Evolutionary conservation across 371 early-diverging fungal genomes (phyloP).

Genomic region (Astathelohania contejeani): DNA sequence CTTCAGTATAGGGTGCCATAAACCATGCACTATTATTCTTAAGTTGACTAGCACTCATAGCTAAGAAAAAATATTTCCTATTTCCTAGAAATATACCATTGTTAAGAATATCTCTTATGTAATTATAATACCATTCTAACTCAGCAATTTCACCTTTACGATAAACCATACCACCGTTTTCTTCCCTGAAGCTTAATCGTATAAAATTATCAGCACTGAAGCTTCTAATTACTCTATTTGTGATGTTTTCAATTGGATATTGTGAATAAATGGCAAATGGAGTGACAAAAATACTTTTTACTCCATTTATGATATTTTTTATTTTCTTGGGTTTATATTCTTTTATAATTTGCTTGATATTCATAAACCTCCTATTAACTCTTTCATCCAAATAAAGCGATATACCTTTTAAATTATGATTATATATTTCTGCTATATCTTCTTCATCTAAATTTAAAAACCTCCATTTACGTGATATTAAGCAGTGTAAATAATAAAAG

Average conservation of each 20-base stretch:
- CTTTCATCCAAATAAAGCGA: no score
- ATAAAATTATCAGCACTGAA: conserved; percentile 54
- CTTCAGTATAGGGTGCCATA: conserved; percentile 45
- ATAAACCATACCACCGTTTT: conserved; percentile 42
- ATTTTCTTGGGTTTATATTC: no score
- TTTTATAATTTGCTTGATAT: no score
- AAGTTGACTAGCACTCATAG: conserved; percentile 56
- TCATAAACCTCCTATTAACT: no score
- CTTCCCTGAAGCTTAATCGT: conserved; percentile 59
- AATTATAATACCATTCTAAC: conserved; percentile 18
- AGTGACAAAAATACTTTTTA: background rate
- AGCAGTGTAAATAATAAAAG: no score
- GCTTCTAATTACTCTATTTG: background rate
- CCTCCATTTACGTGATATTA: no score
- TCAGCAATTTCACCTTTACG: background rate
- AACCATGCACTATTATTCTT: conserved; percentile 61
- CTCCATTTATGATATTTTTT: no score
- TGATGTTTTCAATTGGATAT: background rate
- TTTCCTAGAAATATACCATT: conserved; percentile 56
- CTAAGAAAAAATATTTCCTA: conserved; percentile 57
- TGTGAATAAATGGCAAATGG: background rate
- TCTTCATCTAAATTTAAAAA: no score
- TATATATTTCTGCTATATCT: no score
- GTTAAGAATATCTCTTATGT: conserved; percentile 52
- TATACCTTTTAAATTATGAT: no score